Evolutionary conservation across 1,284 basidiomycete species (phyloP).

Genomic region (Heimioporus retisporus): DNA sequence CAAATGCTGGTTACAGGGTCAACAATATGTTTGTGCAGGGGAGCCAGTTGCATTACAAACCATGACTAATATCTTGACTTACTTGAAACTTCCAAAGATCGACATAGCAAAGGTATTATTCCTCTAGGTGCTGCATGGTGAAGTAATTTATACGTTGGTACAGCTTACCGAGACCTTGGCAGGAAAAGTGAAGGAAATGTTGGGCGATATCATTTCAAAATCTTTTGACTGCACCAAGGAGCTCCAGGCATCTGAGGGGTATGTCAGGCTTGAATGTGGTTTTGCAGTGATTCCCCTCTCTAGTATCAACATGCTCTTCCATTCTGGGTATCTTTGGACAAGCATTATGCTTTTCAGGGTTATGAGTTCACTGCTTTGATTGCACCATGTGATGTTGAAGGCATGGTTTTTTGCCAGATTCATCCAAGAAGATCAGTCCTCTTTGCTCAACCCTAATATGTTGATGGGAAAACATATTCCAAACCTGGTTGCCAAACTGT

Average conservation of each 20-base stretch:
- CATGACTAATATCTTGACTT: slow-evolving; percentile 97
- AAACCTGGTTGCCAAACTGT: slow-evolving; percentile 96
- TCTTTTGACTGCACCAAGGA: slow-evolving; percentile 86
- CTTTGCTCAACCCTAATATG: slow-evolving; percentile 92
- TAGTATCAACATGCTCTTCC: slow-evolving; percentile 99
- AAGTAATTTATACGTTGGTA: slow-evolving; percentile 12
- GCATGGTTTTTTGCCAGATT: slow-evolving; percentile 61
- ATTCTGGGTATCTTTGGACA: slow-evolving; percentile 98
- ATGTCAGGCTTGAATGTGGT: slow-evolving; percentile 95
- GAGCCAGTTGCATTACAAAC: slow-evolving; percentile 95
- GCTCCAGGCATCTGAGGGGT: slow-evolving; percentile 85
- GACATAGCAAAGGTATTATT: slow-evolving; percentile 88
- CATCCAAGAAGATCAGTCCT: slow-evolving; percentile 98
- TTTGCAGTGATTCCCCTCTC: slow-evolving; percentile 97
- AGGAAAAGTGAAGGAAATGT: slow-evolving; percentile 94
- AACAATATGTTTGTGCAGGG: slow-evolving; percentile 99
- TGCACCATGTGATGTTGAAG: slow-evolving; percentile 30
- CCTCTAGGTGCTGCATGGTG: background rate
- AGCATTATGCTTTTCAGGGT: slow-evolving; percentile 97
- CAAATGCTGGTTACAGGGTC: slow-evolving; percentile 62
- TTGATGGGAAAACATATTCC: slow-evolving; percentile 97
- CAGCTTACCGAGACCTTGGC: slow-evolving; percentile 89
- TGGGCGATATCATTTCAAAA: slow-evolving; percentile 90
- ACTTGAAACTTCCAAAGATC: slow-evolving; percentile 96
- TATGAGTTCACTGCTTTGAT: slow-evolving; percentile 60